Percentiles rank a stretch among this genome's conserved stretches.
These are phyloP conservation scores for Sporothrix dimorphospora DNA, from an alignment of 2,329 filamentous ascomycete genomes.

Conservation along the genomic window DNA sequence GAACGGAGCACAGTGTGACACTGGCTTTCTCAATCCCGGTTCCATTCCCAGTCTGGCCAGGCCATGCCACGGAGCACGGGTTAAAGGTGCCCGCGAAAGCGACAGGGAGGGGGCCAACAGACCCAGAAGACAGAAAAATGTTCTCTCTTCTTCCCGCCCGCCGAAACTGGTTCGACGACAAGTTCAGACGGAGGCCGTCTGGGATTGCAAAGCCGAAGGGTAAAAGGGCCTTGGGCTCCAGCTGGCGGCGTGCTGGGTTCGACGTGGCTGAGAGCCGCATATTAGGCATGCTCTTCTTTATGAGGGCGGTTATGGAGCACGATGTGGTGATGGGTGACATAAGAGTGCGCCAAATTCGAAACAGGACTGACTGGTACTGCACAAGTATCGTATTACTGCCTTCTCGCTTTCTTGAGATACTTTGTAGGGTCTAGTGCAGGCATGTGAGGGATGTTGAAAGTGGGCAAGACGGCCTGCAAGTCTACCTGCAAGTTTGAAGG, in stretches of 20 bases:
- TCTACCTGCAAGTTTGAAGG: neutral
- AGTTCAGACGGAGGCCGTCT: conserved; percentile 23
- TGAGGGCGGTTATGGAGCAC: neutral
- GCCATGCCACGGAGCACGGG: neutral
- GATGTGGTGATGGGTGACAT: neutral
- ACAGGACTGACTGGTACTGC: neutral
- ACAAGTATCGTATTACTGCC: neutral
- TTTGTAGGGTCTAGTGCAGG: neutral
- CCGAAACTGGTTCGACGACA: conserved; percentile 19
- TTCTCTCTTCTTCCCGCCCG: neutral
- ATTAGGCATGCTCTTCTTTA: neutral
- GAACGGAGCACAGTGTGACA: neutral
- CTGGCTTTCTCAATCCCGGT: neutral
- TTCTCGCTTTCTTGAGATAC: neutral
- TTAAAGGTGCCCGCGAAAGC: neutral
- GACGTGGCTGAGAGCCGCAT: conserved; percentile 11
- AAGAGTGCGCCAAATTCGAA: neutral
- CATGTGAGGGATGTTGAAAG: neutral
- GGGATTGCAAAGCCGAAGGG: conserved; percentile 15
- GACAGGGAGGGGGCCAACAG: neutral
- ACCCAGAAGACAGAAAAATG: neutral
- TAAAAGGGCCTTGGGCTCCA: conserved; percentile 3
- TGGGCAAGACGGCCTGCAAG: neutral
- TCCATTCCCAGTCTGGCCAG: neutral
- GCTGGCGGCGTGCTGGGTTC: conserved; percentile 9